Conservation (phyloP, 331 rosid species). For the Malus hybrid region DNA sequence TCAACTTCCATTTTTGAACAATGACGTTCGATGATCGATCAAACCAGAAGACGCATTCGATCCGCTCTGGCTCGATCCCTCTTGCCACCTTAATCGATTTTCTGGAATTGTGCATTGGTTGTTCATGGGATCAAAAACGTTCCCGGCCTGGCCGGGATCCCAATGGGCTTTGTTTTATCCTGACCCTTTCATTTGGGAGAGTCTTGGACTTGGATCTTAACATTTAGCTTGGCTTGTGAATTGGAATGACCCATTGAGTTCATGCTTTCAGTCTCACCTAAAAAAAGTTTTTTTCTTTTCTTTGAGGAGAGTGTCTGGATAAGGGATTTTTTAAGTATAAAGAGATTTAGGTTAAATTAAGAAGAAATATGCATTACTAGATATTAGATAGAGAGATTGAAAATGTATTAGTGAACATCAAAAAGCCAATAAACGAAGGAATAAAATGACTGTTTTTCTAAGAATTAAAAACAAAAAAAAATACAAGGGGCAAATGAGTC, state of each 20-base stretch:
- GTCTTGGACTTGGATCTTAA: background rate
- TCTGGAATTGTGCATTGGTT: background rate
- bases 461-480: too few relatives aligned
- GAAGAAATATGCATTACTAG: background rate
- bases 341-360: background rate
- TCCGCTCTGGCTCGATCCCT: too few relatives aligned
- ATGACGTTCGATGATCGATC: slow-evolving; percentile 91
- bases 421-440: background rate
- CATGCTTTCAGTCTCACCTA: background rate
- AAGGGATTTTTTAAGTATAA: background rate
- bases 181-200: background rate
- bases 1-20: slow-evolving; percentile 86
- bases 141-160: background rate
- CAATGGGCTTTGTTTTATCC: background rate
- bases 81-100: too few relatives aligned
- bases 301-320: background rate
- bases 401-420: background rate
- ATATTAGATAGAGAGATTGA: background rate
- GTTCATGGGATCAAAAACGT: background rate
- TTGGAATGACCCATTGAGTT: background rate
- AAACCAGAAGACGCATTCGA: slow-evolving; percentile 62
- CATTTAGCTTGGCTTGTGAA: background rate
- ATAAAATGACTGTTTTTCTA: background rate
- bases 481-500: background rate
- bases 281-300: too few relatives aligned